These are phyloP conservation scores for Pseudonitzschia pungens DNA, from an alignment of 108 stramenopile genomes.

Conservation along the genomic window DNA sequence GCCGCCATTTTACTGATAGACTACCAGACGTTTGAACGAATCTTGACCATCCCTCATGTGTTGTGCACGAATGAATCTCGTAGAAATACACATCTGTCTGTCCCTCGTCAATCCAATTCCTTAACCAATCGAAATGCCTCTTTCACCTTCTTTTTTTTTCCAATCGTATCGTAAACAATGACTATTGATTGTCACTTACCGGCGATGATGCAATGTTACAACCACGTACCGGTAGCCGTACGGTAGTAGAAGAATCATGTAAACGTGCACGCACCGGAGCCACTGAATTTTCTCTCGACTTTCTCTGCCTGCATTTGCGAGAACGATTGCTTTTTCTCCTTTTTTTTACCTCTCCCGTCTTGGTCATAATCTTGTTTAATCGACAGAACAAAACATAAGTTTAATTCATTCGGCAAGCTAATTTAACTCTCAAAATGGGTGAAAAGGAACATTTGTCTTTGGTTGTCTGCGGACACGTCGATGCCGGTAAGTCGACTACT, in stretches of 20 bases:
- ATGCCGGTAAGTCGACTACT: constrained; percentile 80
- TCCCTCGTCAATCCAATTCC: not conserved
- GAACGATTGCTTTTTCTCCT: not conserved
- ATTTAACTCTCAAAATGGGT: constrained; percentile 2
- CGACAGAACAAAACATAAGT: not conserved
- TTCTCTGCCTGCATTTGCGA: constrained; percentile 5
- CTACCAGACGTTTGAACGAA: constrained; percentile 2
- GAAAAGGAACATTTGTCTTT: constrained; percentile 76
- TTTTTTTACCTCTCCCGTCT: not conserved
- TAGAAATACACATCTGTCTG: not conserved
- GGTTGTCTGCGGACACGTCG: constrained; percentile 87
- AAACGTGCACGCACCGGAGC: constrained; percentile 12
- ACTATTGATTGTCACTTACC: too few relatives aligned
- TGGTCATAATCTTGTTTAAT: constrained; percentile 19
- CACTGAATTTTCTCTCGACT: constrained; percentile 6
- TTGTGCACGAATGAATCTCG: constrained; percentile 7
- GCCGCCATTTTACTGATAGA: not conserved
- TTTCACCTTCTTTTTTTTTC: constrained; percentile 1
- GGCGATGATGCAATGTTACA: not conserved
- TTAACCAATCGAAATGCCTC: not conserved
- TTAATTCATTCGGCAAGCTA: constrained; percentile 1
- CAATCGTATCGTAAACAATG: not conserved
- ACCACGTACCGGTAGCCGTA: not conserved
- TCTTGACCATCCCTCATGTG: not conserved
- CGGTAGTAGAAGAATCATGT: not conserved